Evolutionary conservation across 768 basidiomycete species (phyloP).

Genomic region (Wakefieldia striispora): DNA sequence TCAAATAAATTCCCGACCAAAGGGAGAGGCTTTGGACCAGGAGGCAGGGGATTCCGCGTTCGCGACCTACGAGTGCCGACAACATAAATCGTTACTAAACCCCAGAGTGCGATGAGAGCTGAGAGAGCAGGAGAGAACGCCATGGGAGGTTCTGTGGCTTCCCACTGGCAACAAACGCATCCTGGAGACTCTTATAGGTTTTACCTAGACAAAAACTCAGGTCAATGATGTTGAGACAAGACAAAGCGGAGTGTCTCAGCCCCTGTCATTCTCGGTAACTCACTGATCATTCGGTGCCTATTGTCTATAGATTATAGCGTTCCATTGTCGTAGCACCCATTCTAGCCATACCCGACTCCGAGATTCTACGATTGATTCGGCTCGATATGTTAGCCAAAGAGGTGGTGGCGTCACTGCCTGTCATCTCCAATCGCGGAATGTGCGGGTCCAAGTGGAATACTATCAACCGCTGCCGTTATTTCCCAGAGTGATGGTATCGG

Average conservation of each 20-base stretch:
- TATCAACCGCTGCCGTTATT: too few species aligned
- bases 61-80: slow-evolving; percentile 11
- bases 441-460: too few species aligned
- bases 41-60: slow-evolving; percentile 41
- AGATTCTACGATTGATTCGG: too few species aligned
- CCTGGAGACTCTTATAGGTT: slow-evolving; percentile 18
- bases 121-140: slow-evolving; percentile 12
- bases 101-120: slow-evolving; percentile 22
- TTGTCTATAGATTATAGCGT: neutral
- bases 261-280: slow-evolving; percentile 6
- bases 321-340: neutral
- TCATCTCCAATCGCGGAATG: too few species aligned
- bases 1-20: slow-evolving; percentile 54
- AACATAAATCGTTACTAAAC: slow-evolving; percentile 18
- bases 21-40: slow-evolving; percentile 53
- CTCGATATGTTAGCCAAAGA: too few species aligned
- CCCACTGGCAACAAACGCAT: neutral
- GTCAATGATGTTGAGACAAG: neutral
- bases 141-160: slow-evolving; percentile 10
- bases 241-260: slow-evolving; percentile 16
- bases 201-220: slow-evolving; percentile 12
- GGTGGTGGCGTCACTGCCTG: too few species aligned
- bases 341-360: too few species aligned
- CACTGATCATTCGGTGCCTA: slow-evolving; percentile 1
- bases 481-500: too few species aligned